Evolutionary conservation across 306 rosid species (phyloP), one percentile per base, ranked within the genome.

Genomic region (Gleditsia sinensis): DNA sequence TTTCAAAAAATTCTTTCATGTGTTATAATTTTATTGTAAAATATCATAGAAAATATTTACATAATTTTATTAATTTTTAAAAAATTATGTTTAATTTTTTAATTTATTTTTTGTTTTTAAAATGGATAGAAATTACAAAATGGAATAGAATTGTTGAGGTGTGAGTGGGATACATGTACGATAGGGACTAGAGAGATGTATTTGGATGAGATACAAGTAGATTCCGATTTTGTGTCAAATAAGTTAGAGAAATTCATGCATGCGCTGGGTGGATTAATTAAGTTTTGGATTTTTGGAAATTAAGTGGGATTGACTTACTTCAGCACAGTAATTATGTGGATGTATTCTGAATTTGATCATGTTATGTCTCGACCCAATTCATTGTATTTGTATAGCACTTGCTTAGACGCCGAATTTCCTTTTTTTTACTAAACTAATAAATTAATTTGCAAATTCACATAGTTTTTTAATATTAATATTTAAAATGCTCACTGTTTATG

Each of bases 221-320:
- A 42, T 42, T 46, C 21, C 23, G n/a, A n/a, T 16, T 6, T 4
- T n/a, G 21, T 16, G 3, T 11, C 0, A 3, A 14, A 16, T 46
- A 46, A 46, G 53, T 13, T 5, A 46, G 0, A 46, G 3, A 42
- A 10, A 42, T 42, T 42, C 3, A 42, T 10, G 48, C 48, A 42
- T 42, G 5, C n/a, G 3, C 4, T 1, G 48, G 2, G 53, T n/a
- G n/a, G n/a, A n/a, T n/a, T n/a, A n/a, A 17, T 49, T 27, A 20
- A 6, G 20, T 51, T 20, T 7, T 4, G 9, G 24, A 8, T 21
- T 14, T 7, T 9, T 48, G 36, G 11, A 9, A 17, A 60, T 20
- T 36, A 0, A 36, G 68, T 61, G 46, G 69, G 53, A 6, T 64
- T 53, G 58, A 30, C 58, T 53, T 64, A 64, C 50, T 43, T 66